These are phyloP conservation scores for Aspergillus nidulans DNA, from an alignment of 495 filamentous ascomycete species.

Conservation along the genomic window DNA sequence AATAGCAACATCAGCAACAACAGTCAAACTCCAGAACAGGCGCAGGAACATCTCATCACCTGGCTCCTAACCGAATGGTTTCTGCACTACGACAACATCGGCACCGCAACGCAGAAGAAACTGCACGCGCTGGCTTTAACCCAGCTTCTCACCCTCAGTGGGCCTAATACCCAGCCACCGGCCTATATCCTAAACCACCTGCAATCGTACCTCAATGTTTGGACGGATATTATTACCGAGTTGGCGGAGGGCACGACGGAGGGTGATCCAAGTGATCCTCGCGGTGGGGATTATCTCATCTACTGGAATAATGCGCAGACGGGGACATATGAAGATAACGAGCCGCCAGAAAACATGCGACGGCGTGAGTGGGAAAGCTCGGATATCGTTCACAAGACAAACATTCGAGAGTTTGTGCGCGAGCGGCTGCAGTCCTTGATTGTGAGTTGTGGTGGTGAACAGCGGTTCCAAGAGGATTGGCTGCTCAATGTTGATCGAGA, in stretches of 20 bases:
- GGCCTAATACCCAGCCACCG: constrained; percentile 43
- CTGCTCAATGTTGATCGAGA: constrained; percentile 83
- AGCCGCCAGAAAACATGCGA: constrained; percentile 61
- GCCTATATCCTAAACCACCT: constrained; percentile 54
- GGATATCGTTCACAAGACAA: constrained; percentile 69
- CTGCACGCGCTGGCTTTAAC: constrained; percentile 79
- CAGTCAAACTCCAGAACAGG: constrained; percentile 18
- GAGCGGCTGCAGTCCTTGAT: constrained; percentile 64
- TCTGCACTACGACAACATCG: constrained; percentile 75
- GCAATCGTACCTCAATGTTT: constrained; percentile 65
- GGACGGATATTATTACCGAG: constrained; percentile 64
- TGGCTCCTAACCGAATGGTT: constrained; percentile 92
- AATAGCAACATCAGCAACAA: background rate
- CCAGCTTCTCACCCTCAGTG: constrained; percentile 63
- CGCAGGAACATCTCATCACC: constrained; percentile 47
- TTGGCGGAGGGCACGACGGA: constrained; percentile 44
- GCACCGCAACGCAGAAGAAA: constrained; percentile 69
- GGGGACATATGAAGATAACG: constrained; percentile 36
- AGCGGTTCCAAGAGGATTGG: constrained; percentile 72
- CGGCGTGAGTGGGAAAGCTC: constrained; percentile 50
- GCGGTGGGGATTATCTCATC: constrained; percentile 46
- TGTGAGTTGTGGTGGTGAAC: constrained; percentile 61
- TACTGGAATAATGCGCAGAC: constrained; percentile 42
- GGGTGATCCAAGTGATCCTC: constrained; percentile 37
- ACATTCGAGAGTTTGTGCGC: constrained; percentile 66